Percentiles rank a stretch among this genome's conserved stretches.
These are phyloP conservation scores for Sporothrix protearum DNA, from an alignment of 2,329 filamentous ascomycete genomes.

Conservation along the genomic window DNA sequence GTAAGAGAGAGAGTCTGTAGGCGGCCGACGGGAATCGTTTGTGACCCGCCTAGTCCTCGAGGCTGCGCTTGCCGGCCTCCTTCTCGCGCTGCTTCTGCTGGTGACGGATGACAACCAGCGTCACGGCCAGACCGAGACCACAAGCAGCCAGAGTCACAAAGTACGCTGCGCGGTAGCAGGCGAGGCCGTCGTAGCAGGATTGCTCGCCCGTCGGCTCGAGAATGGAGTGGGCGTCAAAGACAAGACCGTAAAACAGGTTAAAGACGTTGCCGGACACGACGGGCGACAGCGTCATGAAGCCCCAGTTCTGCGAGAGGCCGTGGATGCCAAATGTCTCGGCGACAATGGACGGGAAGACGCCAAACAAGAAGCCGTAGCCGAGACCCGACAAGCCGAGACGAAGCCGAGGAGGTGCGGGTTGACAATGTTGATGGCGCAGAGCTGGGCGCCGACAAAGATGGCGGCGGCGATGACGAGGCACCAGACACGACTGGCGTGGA, in stretches of 20 bases:
- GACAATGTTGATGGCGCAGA: slow-evolving; percentile 68
- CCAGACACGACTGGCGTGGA: slow-evolving; percentile 83
- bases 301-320: slow-evolving; percentile 93
- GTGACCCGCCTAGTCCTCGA: slow-evolving; percentile 23
- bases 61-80: slow-evolving; percentile 33
- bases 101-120: slow-evolving; percentile 65
- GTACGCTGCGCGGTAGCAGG: slow-evolving; percentile 80
- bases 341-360: slow-evolving; percentile 84
- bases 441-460: slow-evolving; percentile 76
- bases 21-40: no score
- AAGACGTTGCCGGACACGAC: slow-evolving; percentile 87
- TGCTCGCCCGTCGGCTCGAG: slow-evolving; percentile 65
- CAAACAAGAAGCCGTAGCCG: slow-evolving; percentile 90
- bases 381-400: slow-evolving; percentile 79
- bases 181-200: slow-evolving; percentile 70
- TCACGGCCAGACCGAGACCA: slow-evolving; percentile 63
- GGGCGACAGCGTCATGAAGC: slow-evolving; percentile 85
- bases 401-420: slow-evolving; percentile 74
- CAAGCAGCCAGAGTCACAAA: slow-evolving; percentile 72
- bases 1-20: no score
- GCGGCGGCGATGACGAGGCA: slow-evolving; percentile 74
- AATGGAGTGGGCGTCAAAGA: slow-evolving; percentile 77
- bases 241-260: slow-evolving; percentile 81
- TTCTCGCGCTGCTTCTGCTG: slow-evolving; percentile 45
- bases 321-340: slow-evolving; percentile 88